phyloP scores from a whole-genome alignment of 139 green algal species.

The Asterochloris erici region DNA sequence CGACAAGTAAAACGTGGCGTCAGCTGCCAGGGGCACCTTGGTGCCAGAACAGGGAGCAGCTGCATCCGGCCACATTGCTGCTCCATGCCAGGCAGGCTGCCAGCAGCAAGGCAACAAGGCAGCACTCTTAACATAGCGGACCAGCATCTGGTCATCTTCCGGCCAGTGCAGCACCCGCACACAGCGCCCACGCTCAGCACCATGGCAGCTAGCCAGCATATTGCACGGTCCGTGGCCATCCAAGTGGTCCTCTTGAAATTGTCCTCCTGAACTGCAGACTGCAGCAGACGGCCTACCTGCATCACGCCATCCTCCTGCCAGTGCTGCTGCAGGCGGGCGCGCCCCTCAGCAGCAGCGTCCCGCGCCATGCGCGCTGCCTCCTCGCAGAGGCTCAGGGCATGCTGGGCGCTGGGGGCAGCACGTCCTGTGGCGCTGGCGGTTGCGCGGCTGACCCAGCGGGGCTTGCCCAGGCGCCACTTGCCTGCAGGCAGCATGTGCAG shows the following conservation, averaged over 20 bases:
- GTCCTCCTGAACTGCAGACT: not conserved
- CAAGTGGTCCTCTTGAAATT: not conserved
- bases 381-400: slow-evolving; percentile 7
- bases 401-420: not conserved
- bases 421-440: not conserved
- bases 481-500: not conserved
- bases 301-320: slow-evolving; percentile 6
- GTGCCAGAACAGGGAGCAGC: too few species aligned
- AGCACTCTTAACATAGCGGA: too few species aligned
- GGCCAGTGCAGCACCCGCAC: too few species aligned
- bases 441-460: slow-evolving; percentile 6
- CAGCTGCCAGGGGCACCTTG: too few species aligned
- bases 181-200: too few species aligned
- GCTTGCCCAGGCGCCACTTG: slow-evolving; percentile 18
- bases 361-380: slow-evolving; percentile 21
- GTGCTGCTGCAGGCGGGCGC: not conserved
- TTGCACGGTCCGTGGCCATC: too few species aligned
- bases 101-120: too few species aligned
- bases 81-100: too few species aligned
- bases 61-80: too few species aligned
- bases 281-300: not conserved
- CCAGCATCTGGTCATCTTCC: too few species aligned
- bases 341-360: slow-evolving; percentile 8
- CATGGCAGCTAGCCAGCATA: too few species aligned
- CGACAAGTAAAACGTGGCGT: too few species aligned